Percentiles rank a stretch among this genome's conserved stretches.
These are phyloP conservation scores for Tricholoma sp. DNA, from an alignment of 768 basidiomycete species.

Conservation along the genomic window DNA sequence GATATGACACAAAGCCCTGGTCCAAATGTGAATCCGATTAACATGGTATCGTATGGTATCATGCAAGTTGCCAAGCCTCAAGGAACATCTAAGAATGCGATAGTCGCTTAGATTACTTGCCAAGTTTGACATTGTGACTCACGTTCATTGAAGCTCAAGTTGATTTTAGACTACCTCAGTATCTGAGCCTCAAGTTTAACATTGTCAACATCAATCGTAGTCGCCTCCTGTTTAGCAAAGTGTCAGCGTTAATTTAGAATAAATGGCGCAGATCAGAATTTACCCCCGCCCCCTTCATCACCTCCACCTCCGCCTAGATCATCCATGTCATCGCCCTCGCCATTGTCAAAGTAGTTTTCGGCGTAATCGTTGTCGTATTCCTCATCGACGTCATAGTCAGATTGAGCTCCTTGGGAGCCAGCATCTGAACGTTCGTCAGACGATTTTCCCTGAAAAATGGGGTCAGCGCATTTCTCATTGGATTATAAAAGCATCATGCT, in stretches of 20 bases:
- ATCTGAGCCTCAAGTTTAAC: too few relatives aligned
- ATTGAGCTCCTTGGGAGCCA: slow-evolving; percentile 60
- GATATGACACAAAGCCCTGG: too few relatives aligned
- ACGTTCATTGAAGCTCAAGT: neutral
- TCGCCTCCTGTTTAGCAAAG: slow-evolving; percentile 11
- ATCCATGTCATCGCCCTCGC: slow-evolving; percentile 77
- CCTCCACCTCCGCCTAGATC: slow-evolving; percentile 70
- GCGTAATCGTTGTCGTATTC: slow-evolving; percentile 91
- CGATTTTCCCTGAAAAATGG: slow-evolving; percentile 53
- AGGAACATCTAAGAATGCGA: too few relatives aligned
- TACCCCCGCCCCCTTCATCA: slow-evolving; percentile 62
- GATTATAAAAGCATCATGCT: slow-evolving; percentile 22
- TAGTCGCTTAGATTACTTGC: neutral
- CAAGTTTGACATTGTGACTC: neutral
- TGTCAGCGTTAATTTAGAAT: neutral
- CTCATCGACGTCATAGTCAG: slow-evolving; percentile 85
- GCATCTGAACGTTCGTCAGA: slow-evolving; percentile 63
- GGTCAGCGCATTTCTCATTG: neutral
- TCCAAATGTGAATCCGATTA: too few relatives aligned
- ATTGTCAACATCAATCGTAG: slow-evolving; percentile 9
- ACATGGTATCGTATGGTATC: too few relatives aligned
- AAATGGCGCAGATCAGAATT: neutral
- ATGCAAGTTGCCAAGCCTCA: too few relatives aligned
- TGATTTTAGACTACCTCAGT: too few relatives aligned
- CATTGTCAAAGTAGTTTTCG: slow-evolving; percentile 89